Evolutionary conservation across 768 basidiomycete genomes (phyloP).

Genomic region (Collybiopsis confluens): DNA sequence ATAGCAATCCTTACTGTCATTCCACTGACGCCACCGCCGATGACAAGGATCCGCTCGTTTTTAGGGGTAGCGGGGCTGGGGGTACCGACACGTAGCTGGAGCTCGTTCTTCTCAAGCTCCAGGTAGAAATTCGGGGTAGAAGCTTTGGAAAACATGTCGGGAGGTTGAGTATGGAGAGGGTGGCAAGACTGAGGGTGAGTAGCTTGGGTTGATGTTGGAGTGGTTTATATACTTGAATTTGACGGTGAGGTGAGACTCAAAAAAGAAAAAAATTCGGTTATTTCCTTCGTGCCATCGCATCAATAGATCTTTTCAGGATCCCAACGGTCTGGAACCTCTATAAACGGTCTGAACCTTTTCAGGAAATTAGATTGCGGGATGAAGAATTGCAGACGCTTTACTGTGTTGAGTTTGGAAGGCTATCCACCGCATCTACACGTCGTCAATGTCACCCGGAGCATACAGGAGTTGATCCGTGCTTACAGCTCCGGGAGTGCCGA

Average conservation of each 20-base stretch:
- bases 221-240: no score
- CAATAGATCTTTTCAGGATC: no score
- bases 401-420: no score
- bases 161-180: background rate
- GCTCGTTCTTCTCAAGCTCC: conserved; percentile 1
- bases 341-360: no score
- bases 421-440: no score
- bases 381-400: no score
- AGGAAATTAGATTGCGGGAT: no score
- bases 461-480: background rate
- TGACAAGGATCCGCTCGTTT: conserved; percentile 1
- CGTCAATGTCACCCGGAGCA: background rate
- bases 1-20: background rate
- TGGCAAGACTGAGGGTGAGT: background rate
- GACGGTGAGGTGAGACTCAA: no score
- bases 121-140: conserved; percentile 2
- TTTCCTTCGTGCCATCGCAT: no score
- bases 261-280: no score
- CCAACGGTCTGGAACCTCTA: no score
- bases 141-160: conserved; percentile 4
- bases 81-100: background rate
- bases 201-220: no score
- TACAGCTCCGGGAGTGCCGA: background rate
- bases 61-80: conserved; percentile 3
- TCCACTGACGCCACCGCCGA: conserved; percentile 8